Conservation (phyloP, 1,284 basidiomycete species). For the Coriolopsis trogii region DNA sequence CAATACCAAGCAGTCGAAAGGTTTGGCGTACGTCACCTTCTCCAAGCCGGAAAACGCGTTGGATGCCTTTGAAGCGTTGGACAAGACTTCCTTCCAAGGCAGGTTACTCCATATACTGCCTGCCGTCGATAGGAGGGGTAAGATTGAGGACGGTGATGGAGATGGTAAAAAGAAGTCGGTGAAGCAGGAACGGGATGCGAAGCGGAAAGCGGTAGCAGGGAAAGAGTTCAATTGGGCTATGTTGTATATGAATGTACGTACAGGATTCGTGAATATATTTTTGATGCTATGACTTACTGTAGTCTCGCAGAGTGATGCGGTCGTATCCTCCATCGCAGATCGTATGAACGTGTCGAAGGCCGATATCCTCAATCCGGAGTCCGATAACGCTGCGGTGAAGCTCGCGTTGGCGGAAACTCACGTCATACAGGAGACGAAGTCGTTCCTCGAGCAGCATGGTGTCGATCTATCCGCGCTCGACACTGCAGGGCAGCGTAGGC, state of each 20-base stretch:
- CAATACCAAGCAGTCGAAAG: constrained; percentile 72
- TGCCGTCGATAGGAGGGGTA: constrained; percentile 67
- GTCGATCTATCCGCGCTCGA: constrained; percentile 65
- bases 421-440: constrained; percentile 93
- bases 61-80: constrained; percentile 76
- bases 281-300: constrained; percentile 4
- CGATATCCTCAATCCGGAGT: constrained; percentile 83
- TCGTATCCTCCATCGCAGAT: constrained; percentile 41
- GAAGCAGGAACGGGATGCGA: constrained; percentile 72
- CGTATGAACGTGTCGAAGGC: constrained; percentile 65
- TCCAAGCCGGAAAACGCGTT: constrained; percentile 67
- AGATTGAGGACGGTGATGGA: constrained; percentile 45
- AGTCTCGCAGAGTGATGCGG: constrained; percentile 57
- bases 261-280: constrained; percentile 21
- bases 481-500: constrained; percentile 42
- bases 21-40: constrained; percentile 87
- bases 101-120: constrained; percentile 90
- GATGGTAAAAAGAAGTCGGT: constrained; percentile 53
- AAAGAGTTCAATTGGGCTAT: constrained; percentile 96
- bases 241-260: constrained; percentile 95
- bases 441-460: constrained; percentile 80
- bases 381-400: constrained; percentile 84
- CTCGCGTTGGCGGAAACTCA: constrained; percentile 96
- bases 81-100: constrained; percentile 91
- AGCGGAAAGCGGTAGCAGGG: constrained; percentile 74